Evolutionary conservation across 2,329 filamentous ascomycete genomes (phyloP), one percentile per base, ranked within the genome.

Genomic region (Cytospora paraplurivora): DNA sequence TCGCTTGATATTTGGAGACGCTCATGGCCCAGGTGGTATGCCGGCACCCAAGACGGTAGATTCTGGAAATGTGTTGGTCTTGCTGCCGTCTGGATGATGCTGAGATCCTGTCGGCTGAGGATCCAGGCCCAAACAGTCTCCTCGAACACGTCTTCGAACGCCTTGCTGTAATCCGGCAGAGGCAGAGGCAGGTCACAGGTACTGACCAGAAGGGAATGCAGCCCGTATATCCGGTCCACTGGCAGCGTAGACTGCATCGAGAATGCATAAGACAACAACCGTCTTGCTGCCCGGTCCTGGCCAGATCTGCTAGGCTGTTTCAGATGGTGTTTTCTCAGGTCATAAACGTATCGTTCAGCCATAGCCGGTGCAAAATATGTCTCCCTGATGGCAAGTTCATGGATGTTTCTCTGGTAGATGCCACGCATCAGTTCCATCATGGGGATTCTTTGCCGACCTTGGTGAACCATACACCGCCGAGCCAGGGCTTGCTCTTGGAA

Each of bases 21-120:
- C n/a, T n/a, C n/a, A 7, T 50, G 27, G 4, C 4, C 47, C 33
- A 38, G 33, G 13, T 59, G n/a, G 47, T 50, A 59, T 6, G 56
- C 56, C 12, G 56, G 56, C 8, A 59, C 56, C 56, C 56, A 59
- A 7, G 56, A 59, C 15, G 56, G 56, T 7, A 59, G 15, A 1
- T 5, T 41, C 0, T 15, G 8, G 4, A 32, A 5, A 3, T n/a
- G 7, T 2, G 7, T 4, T 17, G 47, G 34, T 17, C 56, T 49
- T 41, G 56, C 49, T 11, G 56, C 35, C 12, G 51, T 34, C 15
- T 59, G 50, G 4, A 59, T 4, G 8, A 52, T 59, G 21, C 47
- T 59, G 13, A 59, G 10, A 32, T 59, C 56, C 7, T 37, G 15
- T 33, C 34, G 35, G 15, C 34, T 33, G 1, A 10, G 12, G 4